These are phyloP conservation scores for Globisporangium carolinianum DNA, from an alignment of 352 stramenopile genomes.

Conservation along the genomic window DNA sequence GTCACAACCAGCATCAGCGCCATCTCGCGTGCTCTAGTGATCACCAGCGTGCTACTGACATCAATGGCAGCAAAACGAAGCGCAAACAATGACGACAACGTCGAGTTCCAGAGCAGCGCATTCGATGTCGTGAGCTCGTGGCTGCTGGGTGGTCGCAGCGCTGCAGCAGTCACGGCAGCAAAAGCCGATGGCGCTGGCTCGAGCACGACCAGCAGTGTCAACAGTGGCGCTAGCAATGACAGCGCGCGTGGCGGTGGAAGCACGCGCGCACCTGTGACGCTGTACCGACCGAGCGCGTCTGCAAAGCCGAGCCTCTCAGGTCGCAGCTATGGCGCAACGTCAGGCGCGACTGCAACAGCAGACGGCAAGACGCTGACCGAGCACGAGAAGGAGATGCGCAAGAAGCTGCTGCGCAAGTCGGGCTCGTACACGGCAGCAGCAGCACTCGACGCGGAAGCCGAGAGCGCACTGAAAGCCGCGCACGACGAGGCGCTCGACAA, in stretches of 20 bases:
- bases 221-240: constrained; percentile 9
- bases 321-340: constrained; percentile 10
- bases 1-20: neutral
- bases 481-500: constrained; percentile 34
- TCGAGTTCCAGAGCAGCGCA: constrained; percentile 43
- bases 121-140: constrained; percentile 64
- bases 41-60: no score
- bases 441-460: constrained; percentile 24
- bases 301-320: constrained; percentile 25
- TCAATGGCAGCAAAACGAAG: constrained; percentile 1
- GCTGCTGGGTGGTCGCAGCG: constrained; percentile 26
- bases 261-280: constrained; percentile 24
- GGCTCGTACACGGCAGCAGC: constrained; percentile 17
- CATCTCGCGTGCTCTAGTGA: no score
- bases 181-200: neutral
- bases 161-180: constrained; percentile 3
- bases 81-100: constrained; percentile 33
- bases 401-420: constrained; percentile 58
- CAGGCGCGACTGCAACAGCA: neutral
- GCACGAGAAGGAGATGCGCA: constrained; percentile 66
- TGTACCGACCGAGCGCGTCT: constrained; percentile 44
- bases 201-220: neutral
- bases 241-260: constrained; percentile 1
- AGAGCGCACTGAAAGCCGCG: constrained; percentile 15
- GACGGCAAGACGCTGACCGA: constrained; percentile 30